Evolutionary conservation across 305 asterid genomes (phyloP).

Genomic region (Fraxinus sp.): DNA sequence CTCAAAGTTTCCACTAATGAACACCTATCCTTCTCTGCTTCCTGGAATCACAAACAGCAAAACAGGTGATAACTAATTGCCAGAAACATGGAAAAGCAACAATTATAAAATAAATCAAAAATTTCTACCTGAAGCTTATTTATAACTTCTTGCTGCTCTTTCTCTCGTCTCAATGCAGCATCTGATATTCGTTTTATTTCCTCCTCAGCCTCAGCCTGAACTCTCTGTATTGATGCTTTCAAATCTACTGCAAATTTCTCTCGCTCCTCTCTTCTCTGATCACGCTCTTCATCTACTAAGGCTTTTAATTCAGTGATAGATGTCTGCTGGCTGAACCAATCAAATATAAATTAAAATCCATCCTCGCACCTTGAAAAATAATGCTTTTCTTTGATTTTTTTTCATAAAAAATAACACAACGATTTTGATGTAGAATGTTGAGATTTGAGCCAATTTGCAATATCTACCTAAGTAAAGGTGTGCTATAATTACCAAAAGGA

Average conservation of each 20-base stretch:
- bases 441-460: neutral
- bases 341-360: constrained; percentile 22
- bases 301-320: constrained; percentile 76
- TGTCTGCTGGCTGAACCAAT: constrained; percentile 74
- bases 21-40: constrained; percentile 80
- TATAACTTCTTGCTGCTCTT: constrained; percentile 85
- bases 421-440: neutral
- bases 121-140: constrained; percentile 75
- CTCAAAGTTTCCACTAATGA: constrained; percentile 73
- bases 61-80: constrained; percentile 19
- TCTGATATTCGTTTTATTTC: constrained; percentile 69
- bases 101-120: constrained; percentile 11
- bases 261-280: constrained; percentile 84
- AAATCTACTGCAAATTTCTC: constrained; percentile 72
- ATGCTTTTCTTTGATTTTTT: neutral
- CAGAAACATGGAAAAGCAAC: constrained; percentile 8
- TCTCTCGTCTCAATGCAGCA: constrained; percentile 69
- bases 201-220: constrained; percentile 81
- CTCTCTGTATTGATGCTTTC: constrained; percentile 68
- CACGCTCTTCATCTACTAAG: constrained; percentile 85
- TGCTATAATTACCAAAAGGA: neutral
- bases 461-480: neutral
- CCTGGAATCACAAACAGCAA: constrained; percentile 45
- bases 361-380: constrained; percentile 5
- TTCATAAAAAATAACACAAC: neutral